Conservation (phyloP, 768 basidiomycete species). For the Mycena crocata region DNA sequence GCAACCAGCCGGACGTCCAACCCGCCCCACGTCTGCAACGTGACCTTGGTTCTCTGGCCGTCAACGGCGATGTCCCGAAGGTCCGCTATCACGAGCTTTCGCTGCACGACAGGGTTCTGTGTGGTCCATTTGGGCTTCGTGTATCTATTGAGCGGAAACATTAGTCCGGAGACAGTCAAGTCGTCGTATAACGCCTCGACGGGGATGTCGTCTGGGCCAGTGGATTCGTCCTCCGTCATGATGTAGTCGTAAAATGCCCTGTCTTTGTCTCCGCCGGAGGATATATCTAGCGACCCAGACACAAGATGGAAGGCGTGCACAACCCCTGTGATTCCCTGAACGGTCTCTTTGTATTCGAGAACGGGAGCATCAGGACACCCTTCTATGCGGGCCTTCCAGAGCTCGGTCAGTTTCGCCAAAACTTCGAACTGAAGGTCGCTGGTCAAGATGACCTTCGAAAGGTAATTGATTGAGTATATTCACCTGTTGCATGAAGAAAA, state of each 20-base stretch:
- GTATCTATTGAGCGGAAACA: conserved; percentile 57
- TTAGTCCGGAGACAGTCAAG: conserved; percentile 55
- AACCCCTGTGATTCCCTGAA: conserved; percentile 41
- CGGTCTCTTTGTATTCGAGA: conserved; percentile 50
- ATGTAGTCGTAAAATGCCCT: conserved; percentile 58
- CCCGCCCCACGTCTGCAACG: conserved; percentile 53
- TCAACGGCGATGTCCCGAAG: conserved; percentile 52
- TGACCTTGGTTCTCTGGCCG: conserved; percentile 48
- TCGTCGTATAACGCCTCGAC: conserved; percentile 64
- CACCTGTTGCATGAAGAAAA: conserved; percentile 68
- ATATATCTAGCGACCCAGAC: conserved; percentile 56
- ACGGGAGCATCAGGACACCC: conserved; percentile 61
- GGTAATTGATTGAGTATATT: conserved; percentile 35
- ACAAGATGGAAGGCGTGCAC: conserved; percentile 55
- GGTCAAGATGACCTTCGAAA: not conserved
- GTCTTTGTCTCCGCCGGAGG: conserved; percentile 52
- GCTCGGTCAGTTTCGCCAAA: conserved; percentile 54
- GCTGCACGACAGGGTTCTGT: conserved; percentile 53
- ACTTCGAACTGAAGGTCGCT: conserved; percentile 57
- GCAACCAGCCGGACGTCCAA: conserved; percentile 41
- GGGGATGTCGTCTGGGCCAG: conserved; percentile 48
- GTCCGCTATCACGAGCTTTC: conserved; percentile 54
- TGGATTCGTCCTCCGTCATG: conserved; percentile 51
- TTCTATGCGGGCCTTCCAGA: conserved; percentile 62
- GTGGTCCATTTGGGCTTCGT: conserved; percentile 51